Evolutionary conservation across 495 filamentous ascomycete genomes (phyloP), one percentile per base, ranked within the genome.

Genomic region (Pseudevernia furfuracea): DNA sequence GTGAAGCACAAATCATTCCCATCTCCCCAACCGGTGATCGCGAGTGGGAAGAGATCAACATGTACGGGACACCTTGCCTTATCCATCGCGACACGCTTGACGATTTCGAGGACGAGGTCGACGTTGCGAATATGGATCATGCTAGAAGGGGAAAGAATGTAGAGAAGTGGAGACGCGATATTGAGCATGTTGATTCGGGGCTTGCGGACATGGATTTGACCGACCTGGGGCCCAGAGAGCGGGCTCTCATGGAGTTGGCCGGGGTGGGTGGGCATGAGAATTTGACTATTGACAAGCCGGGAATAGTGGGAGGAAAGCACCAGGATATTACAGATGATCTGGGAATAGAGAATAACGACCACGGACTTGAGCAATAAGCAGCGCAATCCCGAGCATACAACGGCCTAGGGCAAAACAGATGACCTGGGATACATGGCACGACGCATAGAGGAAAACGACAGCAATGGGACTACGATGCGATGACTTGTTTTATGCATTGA

Each of bases 171-270:
- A 61, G 64, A 44, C 49, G 49, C 15, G 52, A 58, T n/a, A 53
- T 60, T 25, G 64, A 62, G 41, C 59, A 58, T 23, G 70, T 70
- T 12, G 70, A 71, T 56, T 71, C 70, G 10, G 68, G 70, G 21
- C 58, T 71, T 39, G 70, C 60, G 25, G 69, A 68, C 59, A 71
- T 69, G 67, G 59, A 61, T 39, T 34, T 53, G 46, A 52, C 28
- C 25, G n/a, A 44, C 9, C 9, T 11, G 19, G 56, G 38, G n/a
- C 61, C 37, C 14, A 58, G 12, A 23, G 53, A 55, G 28, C 52
- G 52, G 30, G 30, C 30, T 6, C 23, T 10, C 14, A 25, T 56
- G 28, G 49, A 43, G 34, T 46, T 63, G 39, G 61, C 28, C 5
- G 61, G 61, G n/a, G 56, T 63, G 32, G 61, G 61, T 63, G 61